These are phyloP conservation scores for Vitis rotundifolia DNA, from an alignment of 164 flowering plant genomes.

Conservation along the genomic window DNA sequence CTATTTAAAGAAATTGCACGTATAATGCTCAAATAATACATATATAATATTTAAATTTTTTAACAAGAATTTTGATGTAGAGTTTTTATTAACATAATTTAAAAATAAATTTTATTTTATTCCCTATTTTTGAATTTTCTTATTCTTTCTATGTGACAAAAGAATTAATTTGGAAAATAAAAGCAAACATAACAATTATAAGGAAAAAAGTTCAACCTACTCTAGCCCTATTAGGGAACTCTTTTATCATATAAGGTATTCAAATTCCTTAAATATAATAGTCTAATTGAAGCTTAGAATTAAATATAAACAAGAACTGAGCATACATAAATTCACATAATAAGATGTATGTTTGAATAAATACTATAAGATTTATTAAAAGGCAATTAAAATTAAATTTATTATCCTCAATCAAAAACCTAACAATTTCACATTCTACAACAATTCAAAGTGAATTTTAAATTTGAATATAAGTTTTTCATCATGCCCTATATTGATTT, in stretches of 20 bases:
- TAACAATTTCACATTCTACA: constrained; percentile 94
- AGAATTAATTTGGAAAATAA: constrained; percentile 80
- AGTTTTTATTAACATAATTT: too few relatives aligned
- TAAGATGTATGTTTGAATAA: too few relatives aligned
- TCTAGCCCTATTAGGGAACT: constrained; percentile 32
- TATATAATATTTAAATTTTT: too few relatives aligned
- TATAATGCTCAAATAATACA: too few relatives aligned
- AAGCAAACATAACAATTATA: constrained; percentile 88
- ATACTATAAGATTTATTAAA: neutral
- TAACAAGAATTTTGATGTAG: too few relatives aligned
- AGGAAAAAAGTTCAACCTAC: constrained; percentile 86
- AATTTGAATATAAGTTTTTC: constrained; percentile 89
- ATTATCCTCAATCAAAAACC: constrained; percentile 78
- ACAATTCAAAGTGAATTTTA: constrained; percentile 92
- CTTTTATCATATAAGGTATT: constrained; percentile 48
- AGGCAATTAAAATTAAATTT: neutral
- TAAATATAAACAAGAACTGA: constrained; percentile 18
- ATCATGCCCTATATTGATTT: constrained; percentile 46
- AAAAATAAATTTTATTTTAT: too few relatives aligned
- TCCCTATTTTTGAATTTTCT: constrained; percentile 29
- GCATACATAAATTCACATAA: constrained; percentile 4
- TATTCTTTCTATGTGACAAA: constrained; percentile 83
- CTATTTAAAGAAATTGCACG: too few relatives aligned
- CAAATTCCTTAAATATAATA: constrained; percentile 80
- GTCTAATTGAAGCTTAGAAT: constrained; percentile 81